Conservation (phyloP, 495 filamentous ascomycete species). For the Neurospora sublineolata region DNA sequence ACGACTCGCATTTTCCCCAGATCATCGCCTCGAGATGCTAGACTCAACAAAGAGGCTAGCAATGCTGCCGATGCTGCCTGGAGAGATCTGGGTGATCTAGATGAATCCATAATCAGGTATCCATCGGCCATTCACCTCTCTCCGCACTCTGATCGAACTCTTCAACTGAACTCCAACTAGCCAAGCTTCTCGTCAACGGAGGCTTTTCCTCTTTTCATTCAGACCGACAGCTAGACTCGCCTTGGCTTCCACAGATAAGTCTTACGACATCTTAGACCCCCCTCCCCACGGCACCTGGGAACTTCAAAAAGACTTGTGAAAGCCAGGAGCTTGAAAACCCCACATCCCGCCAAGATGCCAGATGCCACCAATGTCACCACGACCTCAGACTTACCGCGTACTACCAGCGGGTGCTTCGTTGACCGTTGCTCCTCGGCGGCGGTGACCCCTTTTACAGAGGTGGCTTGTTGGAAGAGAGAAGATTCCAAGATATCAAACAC, state of each 20-base stretch:
- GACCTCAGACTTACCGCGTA: neutral
- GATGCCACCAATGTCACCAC: neutral
- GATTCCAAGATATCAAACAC: neutral
- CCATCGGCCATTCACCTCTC: neutral
- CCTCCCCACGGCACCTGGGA: neutral
- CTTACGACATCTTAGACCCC: neutral
- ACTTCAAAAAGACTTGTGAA: neutral
- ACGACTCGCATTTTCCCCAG: neutral
- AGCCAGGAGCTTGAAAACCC: neutral
- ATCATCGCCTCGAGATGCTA: neutral
- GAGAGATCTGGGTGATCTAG: no score
- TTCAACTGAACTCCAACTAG: neutral
- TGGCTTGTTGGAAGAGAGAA: neutral
- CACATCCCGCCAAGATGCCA: neutral
- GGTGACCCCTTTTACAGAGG: neutral
- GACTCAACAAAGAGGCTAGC: neutral
- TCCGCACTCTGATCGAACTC: neutral
- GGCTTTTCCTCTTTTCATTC: neutral
- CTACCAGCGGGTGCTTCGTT: neutral
- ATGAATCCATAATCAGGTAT: neutral
- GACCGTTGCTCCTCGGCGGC: neutral
- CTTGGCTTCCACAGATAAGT: neutral
- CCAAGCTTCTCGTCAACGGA: neutral
- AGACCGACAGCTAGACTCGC: neutral
- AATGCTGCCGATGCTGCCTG: no score